Base-by-base conservation (phyloP, 2,329 filamentous ascomycete genomes). In the Xylariales sp. region DNA sequence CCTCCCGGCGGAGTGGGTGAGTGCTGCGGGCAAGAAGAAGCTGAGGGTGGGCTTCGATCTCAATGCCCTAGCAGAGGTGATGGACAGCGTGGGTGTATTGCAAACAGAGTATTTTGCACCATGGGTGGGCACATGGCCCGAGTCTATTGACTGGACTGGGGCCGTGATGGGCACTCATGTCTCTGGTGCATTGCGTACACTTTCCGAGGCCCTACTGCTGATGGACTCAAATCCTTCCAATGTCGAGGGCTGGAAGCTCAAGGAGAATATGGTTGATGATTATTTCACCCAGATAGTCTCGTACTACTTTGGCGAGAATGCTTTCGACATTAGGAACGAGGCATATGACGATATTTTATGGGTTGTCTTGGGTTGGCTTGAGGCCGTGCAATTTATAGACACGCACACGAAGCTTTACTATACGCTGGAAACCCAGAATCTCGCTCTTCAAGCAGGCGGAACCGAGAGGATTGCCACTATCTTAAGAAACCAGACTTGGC, bases 301-400 rank as follows among this genome's bases (percentile, higher is more conserved):
- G 7, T 95, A 84, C 49, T 96, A 94, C 57, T 95, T 91, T 56
- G 88, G 87, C 15, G 88, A 97, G 57, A 81, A 95, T 58, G 76
- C 81, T 5, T 80, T 89, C 46, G 71, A 75, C 19, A 74, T 96
- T 34, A 75, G 87, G 30, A 78, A 80, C 40, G 60, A 81, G 67
- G 91, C 91, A 0, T 95, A 83, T 57, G 91, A 96, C 55, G 91
- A 97, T 58, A 95, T 95, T 66, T 75, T 95, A 3, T 97, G 91
- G 91, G 88, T 96, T 1, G 88, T 94, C 3, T 72, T 97, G 25
- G 88, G 85, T 45, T 96, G 91, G 90, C 67, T 96, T 37, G 88
- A 95, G 56, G 78, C 78, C 33, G 76, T 89, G 45, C 81, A 85
- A 48, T 89, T 95, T 54, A 77, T 91, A 36, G 66, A 79, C 21